phyloP scores from a whole-genome alignment of 345 rosid species.

The Eucalyptus lansdowneana region DNA sequence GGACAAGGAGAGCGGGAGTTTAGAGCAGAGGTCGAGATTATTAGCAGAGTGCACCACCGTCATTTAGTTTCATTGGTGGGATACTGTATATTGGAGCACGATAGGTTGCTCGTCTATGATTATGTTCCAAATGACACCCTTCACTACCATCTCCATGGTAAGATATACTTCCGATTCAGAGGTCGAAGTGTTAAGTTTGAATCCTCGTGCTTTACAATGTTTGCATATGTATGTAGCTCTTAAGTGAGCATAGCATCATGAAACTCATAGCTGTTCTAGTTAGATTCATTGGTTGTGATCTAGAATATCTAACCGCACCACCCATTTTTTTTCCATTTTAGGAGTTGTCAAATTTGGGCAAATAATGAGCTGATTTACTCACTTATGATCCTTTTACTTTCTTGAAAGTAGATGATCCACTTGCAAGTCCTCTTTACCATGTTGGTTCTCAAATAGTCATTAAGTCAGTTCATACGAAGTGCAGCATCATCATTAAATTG shows the following conservation, averaged over 20 bases:
- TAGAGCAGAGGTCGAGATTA: slow-evolving; percentile 95
- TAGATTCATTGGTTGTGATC: neutral
- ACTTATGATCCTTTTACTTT: neutral
- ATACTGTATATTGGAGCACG: slow-evolving; percentile 75
- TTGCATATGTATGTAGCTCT: neutral
- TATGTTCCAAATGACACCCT: slow-evolving; percentile 83
- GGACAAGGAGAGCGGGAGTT: slow-evolving; percentile 97
- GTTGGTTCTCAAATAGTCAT: neutral
- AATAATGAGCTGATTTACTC: neutral
- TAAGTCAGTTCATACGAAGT: neutral
- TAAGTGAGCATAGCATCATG: neutral
- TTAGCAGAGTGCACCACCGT: slow-evolving; percentile 91
- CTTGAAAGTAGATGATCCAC: neutral
- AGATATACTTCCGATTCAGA: neutral
- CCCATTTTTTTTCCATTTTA: neutral
- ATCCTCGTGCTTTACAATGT: neutral
- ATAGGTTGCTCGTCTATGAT: slow-evolving; percentile 89
- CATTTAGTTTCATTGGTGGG: slow-evolving; percentile 97
- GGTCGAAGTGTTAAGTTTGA: neutral
- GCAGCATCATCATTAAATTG: neutral
- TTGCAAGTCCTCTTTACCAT: neutral
- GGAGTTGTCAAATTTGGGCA: neutral
- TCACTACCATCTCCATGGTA: slow-evolving; percentile 88
- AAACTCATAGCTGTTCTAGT: neutral
- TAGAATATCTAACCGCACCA: neutral